Base-by-base conservation (phyloP, 805 yeast species). In the Metschnikowia lochheadii region DNA sequence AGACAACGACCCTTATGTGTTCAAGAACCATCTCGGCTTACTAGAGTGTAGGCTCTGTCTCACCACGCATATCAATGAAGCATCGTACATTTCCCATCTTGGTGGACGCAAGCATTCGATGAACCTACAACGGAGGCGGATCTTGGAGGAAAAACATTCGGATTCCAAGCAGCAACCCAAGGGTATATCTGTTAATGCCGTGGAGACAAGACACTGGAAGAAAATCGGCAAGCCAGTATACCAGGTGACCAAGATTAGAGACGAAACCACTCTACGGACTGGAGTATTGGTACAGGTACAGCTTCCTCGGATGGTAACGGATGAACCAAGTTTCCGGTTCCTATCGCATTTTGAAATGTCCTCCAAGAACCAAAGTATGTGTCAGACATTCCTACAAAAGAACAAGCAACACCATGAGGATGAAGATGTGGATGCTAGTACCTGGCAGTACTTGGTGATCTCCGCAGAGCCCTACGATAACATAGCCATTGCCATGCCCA, bases 401-500 rank as follows among this genome's bases (percentile, higher is more conserved):
- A 58, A 62, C 23, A 53, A 56, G 33, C 51, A 48, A 2, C 61
- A 56, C 8, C 51, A 55, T 20, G 61, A 56, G 17, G 56, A 55
- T 17, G 64, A 58, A 11, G 62, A 56, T 6, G 29, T 51, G 7
- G 64, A 60, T n/a, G 60, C 68, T 46, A 67, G 71, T 37, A 69
- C 73, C 8, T 82, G 63, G 66, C 95, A 87, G 66, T 91, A 84
- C 63, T 59, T 94, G 55, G 83, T 91, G 10, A 68, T 91, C 0
- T 83, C 90, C n/a, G 94, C 85, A 2, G 96, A 89, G 63, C 97
- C 97, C 1, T 94, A 89, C 65, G 92, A 89, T 53, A 89, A 84
- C 51, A 73, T 89, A 8, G 87, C 85, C 1, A 72, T 92, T 50
- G 84, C 88, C 51, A 74, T 94, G 11, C 96, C 96, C 1, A 74